These are phyloP conservation scores for Chaetoscypha palmicola DNA, from an alignment of 2,329 filamentous ascomycete species.

Conservation along the genomic window DNA sequence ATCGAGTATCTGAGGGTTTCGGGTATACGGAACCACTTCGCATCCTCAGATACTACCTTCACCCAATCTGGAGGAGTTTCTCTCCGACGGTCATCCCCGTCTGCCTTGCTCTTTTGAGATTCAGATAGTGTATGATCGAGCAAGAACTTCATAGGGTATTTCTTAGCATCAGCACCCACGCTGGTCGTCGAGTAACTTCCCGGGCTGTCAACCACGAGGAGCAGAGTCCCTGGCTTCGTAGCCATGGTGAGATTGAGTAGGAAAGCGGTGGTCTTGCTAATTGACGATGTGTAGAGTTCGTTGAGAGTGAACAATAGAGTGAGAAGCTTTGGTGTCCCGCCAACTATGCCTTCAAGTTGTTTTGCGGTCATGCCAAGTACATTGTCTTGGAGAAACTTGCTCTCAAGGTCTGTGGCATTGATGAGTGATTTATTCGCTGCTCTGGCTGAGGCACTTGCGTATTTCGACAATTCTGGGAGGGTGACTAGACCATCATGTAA, in stretches of 20 bases:
- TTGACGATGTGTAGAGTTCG: conserved; percentile 77
- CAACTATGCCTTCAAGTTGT: conserved; percentile 29
- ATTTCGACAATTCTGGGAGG: conserved; percentile 43
- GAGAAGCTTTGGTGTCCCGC: conserved; percentile 46
- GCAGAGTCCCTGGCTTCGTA: conserved; percentile 52
- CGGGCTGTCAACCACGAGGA: conserved; percentile 87
- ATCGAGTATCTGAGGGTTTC: conserved; percentile 70
- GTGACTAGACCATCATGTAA: conserved; percentile 51
- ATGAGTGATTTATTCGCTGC: conserved; percentile 42
- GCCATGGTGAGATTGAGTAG: conserved; percentile 60
- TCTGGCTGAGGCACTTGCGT: conserved; percentile 42
- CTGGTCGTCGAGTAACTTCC: conserved; percentile 85
- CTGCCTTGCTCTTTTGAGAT: conserved; percentile 18
- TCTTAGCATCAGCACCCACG: conserved; percentile 52
- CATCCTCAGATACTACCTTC: conserved; percentile 68
- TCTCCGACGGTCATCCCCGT: conserved; percentile 32
- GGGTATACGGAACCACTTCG: conserved; percentile 74
- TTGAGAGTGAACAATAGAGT: conserved; percentile 93
- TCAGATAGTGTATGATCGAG: conserved; percentile 70
- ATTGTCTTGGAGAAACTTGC: conserved; percentile 43
- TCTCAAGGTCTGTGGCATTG: conserved; percentile 32
- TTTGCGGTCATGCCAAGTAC: conserved; percentile 37
- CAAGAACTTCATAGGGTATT: conserved; percentile 91
- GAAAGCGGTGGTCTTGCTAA: conserved; percentile 67
- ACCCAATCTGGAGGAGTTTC: conserved; percentile 51